Evolutionary conservation across 2,329 filamentous ascomycete species (phyloP).

Genomic region (Paracoccidioides lutzii): DNA sequence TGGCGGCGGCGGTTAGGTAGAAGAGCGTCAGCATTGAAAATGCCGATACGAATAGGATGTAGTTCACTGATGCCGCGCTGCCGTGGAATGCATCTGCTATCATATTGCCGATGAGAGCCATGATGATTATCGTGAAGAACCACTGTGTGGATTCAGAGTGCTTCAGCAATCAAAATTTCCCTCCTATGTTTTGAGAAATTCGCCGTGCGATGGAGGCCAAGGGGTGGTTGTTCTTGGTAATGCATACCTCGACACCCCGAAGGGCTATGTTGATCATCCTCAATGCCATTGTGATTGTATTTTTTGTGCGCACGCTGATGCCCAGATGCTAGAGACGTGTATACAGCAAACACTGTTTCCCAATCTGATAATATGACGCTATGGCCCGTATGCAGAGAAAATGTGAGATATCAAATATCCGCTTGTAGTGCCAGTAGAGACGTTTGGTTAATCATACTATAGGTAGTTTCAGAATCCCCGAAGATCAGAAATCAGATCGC

Average conservation of each 20-base stretch:
- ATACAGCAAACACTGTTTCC: conserved; percentile 8
- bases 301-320: not conserved
- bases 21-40: conserved; percentile 38
- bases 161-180: not conserved
- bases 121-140: conserved; percentile 46
- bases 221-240: not conserved
- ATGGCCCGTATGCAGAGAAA: too few relatives aligned
- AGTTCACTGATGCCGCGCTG: conserved; percentile 46
- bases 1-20: conserved; percentile 34
- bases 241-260: conserved; percentile 29
- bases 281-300: conserved; percentile 27
- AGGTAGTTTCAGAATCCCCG: too few relatives aligned
- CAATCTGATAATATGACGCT: too few relatives aligned
- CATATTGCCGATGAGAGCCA: conserved; percentile 51
- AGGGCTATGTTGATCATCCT: conserved; percentile 28
- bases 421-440: too few relatives aligned
- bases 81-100: conserved; percentile 37
- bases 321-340: not conserved
- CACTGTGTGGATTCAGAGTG: conserved; percentile 31
- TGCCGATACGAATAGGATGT: conserved; percentile 36
- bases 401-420: too few relatives aligned
- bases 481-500: too few relatives aligned
- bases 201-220: too few relatives aligned
- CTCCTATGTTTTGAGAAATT: not conserved
- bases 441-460: too few relatives aligned